Evolutionary conservation across 2,329 filamentous ascomycete genomes (phyloP).

Genomic region (Tolypocladium sp.): DNA sequence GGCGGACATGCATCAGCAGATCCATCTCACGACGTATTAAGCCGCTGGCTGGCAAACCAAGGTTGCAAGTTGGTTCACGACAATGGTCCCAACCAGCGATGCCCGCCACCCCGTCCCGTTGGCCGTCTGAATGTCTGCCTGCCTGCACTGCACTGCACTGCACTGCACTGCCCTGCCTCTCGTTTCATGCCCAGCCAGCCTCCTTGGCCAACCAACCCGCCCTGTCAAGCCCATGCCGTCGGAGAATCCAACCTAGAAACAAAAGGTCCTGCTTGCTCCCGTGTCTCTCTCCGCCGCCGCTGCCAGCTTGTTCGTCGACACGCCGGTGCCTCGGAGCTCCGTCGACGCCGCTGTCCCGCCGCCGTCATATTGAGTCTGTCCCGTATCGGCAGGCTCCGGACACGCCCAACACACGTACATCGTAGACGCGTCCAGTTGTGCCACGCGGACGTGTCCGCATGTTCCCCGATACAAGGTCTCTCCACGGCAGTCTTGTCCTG

Average conservation of each 20-base stretch:
- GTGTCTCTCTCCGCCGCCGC: not conserved
- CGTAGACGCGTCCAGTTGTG: not conserved
- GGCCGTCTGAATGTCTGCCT: not conserved
- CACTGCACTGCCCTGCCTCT: not conserved
- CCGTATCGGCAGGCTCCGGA: not conserved
- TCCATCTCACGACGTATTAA: not conserved
- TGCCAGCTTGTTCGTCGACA: not conserved
- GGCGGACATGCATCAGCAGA: not conserved
- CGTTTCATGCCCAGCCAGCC: not conserved
- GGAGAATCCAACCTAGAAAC: not conserved
- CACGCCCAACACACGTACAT: not conserved
- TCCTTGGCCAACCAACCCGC: not conserved
- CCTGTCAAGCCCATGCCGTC: not conserved
- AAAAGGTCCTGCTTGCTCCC: not conserved
- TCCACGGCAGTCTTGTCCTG: not conserved
- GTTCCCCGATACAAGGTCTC: not conserved
- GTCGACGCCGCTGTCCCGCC: not conserved
- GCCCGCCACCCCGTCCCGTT: not conserved
- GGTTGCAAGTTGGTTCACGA: not conserved
- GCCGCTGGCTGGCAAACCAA: not conserved
- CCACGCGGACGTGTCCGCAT: not conserved
- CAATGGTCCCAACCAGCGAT: not conserved
- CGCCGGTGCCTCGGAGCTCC: not conserved
- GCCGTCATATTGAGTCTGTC: not conserved
- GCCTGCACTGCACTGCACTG: not conserved